Conservation (phyloP, 345 rosid genomes). For the Euphorbia tirucalli region DNA sequence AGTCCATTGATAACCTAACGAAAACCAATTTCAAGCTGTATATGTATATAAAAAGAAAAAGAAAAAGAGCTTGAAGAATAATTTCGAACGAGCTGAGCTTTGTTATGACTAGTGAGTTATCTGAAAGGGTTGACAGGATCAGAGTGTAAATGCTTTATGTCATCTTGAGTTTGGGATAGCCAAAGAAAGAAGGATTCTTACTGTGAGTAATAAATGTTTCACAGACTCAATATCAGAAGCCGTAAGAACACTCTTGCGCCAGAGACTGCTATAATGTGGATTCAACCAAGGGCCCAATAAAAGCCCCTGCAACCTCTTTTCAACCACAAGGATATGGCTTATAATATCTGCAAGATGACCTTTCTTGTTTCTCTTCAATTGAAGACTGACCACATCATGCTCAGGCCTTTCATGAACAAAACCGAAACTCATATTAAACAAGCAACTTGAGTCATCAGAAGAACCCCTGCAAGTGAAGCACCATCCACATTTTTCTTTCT, state of each 20-base stretch:
- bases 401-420: conserved; percentile 38
- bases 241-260: conserved; percentile 59
- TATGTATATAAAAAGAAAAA: not conserved
- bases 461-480: conserved; percentile 71
- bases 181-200: conserved; percentile 34
- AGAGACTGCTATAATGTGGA: conserved; percentile 55
- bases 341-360: conserved; percentile 55
- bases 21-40: not conserved
- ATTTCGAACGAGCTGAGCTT: not conserved
- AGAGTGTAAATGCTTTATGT: not conserved
- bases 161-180: not conserved
- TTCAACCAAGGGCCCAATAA: conserved; percentile 87
- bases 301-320: conserved; percentile 78
- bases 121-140: not conserved
- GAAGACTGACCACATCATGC: conserved; percentile 41
- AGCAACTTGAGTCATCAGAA: conserved; percentile 57
- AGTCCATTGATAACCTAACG: not conserved
- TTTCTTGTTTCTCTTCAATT: conserved; percentile 33
- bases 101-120: not conserved
- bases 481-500: conserved; percentile 95
- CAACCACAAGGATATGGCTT: conserved; percentile 57
- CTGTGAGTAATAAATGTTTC: conserved; percentile 57
- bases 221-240: conserved; percentile 52
- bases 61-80: not conserved
- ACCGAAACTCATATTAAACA: conserved; percentile 59